Conservation (phyloP, 148 eudicot species). For the Nepenthes gracilis region DNA sequence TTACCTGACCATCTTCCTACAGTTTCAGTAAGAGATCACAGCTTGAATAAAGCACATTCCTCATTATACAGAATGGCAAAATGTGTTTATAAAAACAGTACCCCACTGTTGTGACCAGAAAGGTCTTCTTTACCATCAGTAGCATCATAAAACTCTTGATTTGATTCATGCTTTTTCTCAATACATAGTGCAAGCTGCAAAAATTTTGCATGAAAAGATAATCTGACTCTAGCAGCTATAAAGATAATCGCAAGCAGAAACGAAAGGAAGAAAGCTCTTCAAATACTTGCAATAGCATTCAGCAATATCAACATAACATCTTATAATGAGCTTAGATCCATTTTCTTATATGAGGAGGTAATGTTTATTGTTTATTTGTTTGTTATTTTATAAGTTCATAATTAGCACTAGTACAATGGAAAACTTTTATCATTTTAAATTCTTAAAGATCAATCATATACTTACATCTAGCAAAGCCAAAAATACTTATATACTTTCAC, state of each 20-base stretch:
- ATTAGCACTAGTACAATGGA: too few species aligned
- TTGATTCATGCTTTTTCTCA: conserved; percentile 51
- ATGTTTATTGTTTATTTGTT: too few species aligned
- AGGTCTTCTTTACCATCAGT: conserved; percentile 24
- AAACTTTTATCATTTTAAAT: too few species aligned
- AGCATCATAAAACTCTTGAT: conserved; percentile 32
- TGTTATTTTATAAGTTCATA: too few species aligned
- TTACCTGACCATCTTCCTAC: conserved; percentile 30
- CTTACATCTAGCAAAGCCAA: too few species aligned
- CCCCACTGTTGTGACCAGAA: conserved; percentile 24
- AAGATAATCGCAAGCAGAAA: neutral
- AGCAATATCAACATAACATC: too few species aligned
- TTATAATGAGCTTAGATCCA: too few species aligned
- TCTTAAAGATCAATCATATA: too few species aligned
- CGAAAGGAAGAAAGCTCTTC: neutral
- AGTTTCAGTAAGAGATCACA: conserved; percentile 8
- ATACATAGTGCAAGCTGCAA: conserved; percentile 81
- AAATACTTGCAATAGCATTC: too few species aligned
- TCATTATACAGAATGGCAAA: neutral
- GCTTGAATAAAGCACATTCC: neutral
- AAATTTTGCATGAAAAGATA: neutral
- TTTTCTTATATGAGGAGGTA: too few species aligned
- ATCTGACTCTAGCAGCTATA: neutral
- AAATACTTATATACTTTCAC: too few species aligned
- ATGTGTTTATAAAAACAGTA: neutral